These are phyloP conservation scores for Trichoderma reesei DNA, from an alignment of 495 filamentous ascomycete genomes.

Conservation along the genomic window DNA sequence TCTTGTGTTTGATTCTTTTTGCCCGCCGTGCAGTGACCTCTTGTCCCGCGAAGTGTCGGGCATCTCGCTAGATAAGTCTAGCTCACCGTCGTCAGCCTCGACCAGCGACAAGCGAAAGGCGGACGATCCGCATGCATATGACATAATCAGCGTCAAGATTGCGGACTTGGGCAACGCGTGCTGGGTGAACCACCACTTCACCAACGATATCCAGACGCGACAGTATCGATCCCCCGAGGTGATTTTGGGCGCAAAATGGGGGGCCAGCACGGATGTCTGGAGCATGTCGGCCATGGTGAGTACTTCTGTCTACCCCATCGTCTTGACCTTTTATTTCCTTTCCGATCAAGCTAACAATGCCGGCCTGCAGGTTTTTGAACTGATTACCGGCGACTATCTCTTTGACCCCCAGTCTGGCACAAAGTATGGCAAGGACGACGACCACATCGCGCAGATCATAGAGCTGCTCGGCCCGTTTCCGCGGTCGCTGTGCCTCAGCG, in stretches of 20 bases:
- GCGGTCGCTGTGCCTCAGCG: slow-evolving; percentile 76
- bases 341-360: not conserved
- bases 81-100: slow-evolving; percentile 26
- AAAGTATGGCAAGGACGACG: slow-evolving; percentile 99
- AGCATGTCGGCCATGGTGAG: slow-evolving; percentile 98
- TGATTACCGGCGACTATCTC: slow-evolving; percentile 97
- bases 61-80: slow-evolving; percentile 79
- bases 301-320: slow-evolving; percentile 5
- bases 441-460: slow-evolving; percentile 98
- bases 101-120: slow-evolving; percentile 41
- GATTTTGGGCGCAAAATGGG: slow-evolving; percentile 95
- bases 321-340: not conserved
- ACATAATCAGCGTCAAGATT: slow-evolving; percentile 97
- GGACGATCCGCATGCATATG: slow-evolving; percentile 40
- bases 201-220: slow-evolving; percentile 96
- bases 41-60: slow-evolving; percentile 87
- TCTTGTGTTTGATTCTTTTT: not conserved
- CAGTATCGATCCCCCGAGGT: slow-evolving; percentile 98
- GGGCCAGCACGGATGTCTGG: slow-evolving; percentile 97
- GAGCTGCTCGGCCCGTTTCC: slow-evolving; percentile 92
- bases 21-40: slow-evolving; percentile 53
- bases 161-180: slow-evolving; percentile 97
- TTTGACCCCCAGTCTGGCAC: slow-evolving; percentile 98
- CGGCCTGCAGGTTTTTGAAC: slow-evolving; percentile 71
- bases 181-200: slow-evolving; percentile 98